Conservation (phyloP, 2,329 filamentous ascomycete species). For the Arthrobotrys sphaeroides region DNA sequence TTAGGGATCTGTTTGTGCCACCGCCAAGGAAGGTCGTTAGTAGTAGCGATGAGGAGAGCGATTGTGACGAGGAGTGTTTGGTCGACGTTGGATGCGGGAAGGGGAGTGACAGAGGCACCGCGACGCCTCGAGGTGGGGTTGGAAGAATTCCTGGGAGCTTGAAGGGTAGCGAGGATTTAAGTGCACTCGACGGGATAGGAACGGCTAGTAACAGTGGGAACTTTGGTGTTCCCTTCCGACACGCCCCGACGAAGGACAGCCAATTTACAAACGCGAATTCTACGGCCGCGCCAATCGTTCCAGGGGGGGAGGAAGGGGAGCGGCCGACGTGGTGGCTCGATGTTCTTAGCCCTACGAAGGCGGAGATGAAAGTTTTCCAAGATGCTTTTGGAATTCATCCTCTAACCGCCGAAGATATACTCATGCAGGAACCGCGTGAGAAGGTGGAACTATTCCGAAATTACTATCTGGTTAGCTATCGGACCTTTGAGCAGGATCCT, state of each 20-base stretch:
- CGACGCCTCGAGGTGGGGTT: slow-evolving; percentile 33
- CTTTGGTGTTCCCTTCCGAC: slow-evolving; percentile 1
- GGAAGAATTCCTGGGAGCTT: neutral
- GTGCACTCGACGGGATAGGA: neutral
- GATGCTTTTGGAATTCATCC: slow-evolving; percentile 96
- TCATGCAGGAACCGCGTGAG: slow-evolving; percentile 92
- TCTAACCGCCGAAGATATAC: slow-evolving; percentile 94
- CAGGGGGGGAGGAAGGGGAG: slow-evolving; percentile 42
- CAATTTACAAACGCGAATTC: neutral
- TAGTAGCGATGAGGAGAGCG: slow-evolving; percentile 30
- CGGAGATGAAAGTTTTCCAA: slow-evolving; percentile 86
- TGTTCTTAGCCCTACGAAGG: slow-evolving; percentile 86
- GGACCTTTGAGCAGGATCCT: slow-evolving; percentile 86
- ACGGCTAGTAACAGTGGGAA: neutral
- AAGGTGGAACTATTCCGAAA: slow-evolving; percentile 98
- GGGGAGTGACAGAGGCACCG: slow-evolving; percentile 54
- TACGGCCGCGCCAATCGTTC: neutral
- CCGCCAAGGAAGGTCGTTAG: slow-evolving; percentile 67
- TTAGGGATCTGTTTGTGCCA: slow-evolving; percentile 88
- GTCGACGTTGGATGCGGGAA: slow-evolving; percentile 20
- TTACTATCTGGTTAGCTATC: slow-evolving; percentile 98
- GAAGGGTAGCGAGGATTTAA: slow-evolving; percentile 29
- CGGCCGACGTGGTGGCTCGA: slow-evolving; percentile 87
- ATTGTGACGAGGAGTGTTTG: slow-evolving; percentile 7
- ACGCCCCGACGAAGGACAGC: slow-evolving; percentile 19